These are phyloP conservation scores for Pneumocystis oryctolagi DNA, from an alignment of 1,139 yeast genomes.

Conservation along the genomic window DNA sequence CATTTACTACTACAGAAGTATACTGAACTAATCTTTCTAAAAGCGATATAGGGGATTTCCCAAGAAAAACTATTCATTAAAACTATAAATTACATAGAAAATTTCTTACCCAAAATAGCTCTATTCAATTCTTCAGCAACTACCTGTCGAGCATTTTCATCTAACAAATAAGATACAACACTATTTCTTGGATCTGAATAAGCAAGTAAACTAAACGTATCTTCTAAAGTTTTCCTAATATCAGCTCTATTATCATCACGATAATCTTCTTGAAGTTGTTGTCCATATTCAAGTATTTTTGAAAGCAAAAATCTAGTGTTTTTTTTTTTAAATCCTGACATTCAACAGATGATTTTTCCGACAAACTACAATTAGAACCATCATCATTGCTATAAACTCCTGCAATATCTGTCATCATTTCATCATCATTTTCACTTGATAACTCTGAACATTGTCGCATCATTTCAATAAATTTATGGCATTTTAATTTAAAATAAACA, in stretches of 20 bases:
- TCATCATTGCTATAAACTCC: slow-evolving; percentile 7
- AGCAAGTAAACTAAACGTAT: slow-evolving; percentile 38
- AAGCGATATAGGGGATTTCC: not conserved
- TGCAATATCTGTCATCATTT: slow-evolving; percentile 8
- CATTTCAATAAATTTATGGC: slow-evolving; percentile 37
- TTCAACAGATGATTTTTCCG: not conserved
- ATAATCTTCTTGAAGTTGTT: slow-evolving; percentile 30
- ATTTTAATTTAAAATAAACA: slow-evolving; percentile 39
- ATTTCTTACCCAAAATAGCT: slow-evolving; percentile 25
- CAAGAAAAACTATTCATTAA: not conserved
- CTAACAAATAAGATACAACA: slow-evolving; percentile 27
- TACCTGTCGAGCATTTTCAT: slow-evolving; percentile 25
- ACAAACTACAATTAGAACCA: slow-evolving; percentile 5
- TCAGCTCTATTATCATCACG: slow-evolving; percentile 21
- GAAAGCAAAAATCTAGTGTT: slow-evolving; percentile 20
- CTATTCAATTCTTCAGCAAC: slow-evolving; percentile 33
- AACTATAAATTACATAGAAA: not conserved
- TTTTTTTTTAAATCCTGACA: not conserved
- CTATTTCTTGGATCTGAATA: slow-evolving; percentile 33
- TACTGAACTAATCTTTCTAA: not conserved
- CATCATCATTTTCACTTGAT: slow-evolving; percentile 9
- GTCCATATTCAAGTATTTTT: slow-evolving; percentile 35
- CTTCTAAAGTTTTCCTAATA: slow-evolving; percentile 25
- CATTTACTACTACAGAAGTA: not conserved
- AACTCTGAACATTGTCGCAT: slow-evolving; percentile 20